Evolutionary conservation across 2,329 filamentous ascomycete genomes (phyloP), one percentile per base, ranked within the genome.

Genomic region (Penicillium fuscoglaucum): DNA sequence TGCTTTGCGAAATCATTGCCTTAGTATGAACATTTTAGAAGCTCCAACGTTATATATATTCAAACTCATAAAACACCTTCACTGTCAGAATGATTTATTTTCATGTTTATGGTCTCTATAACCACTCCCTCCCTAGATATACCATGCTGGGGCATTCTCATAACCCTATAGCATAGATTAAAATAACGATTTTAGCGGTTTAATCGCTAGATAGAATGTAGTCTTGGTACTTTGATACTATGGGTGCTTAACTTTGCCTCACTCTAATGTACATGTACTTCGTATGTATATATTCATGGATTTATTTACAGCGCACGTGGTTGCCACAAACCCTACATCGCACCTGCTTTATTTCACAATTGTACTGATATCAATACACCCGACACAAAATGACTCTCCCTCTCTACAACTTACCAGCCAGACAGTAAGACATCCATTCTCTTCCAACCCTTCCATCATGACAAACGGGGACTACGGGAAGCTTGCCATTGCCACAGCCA

Each of bases 401-500:
- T 33, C 7, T 24, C 46, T 37, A 26, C 5, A 48, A 26, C 9
- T 13, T 8, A 10, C 12, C 19, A 37, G 15, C 15, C 15, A n/a
- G 9, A 26, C 6, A 26, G 9, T 6, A 37, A 37, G 9, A 13
- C 15, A 26, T 37, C 5, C 15, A 37, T 26, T 26, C 6, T 1
- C 19, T 26, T 26, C 21, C 31, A 35, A 13, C 13, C 8, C 31
- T 24, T 52, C 28, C 39, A 52, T 29, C 29, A 44, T 44, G 50
- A 28, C 52, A 21, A 17, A 66, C 37, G 64, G 64, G 68, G 62
- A 51, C 31, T 63, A 62, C 24, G 50, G 62, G 8, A 66, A 69
- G 37, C 61, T 61, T 21, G 68, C 70, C 1, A 67, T 72, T 46
- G 72, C 69, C 13, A 70, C 67, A 10, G 64, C 68, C 0, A 57